phyloP scores from a whole-genome alignment of 352 stramenopile species.

The Phytophthora pseudosyringae region DNA sequence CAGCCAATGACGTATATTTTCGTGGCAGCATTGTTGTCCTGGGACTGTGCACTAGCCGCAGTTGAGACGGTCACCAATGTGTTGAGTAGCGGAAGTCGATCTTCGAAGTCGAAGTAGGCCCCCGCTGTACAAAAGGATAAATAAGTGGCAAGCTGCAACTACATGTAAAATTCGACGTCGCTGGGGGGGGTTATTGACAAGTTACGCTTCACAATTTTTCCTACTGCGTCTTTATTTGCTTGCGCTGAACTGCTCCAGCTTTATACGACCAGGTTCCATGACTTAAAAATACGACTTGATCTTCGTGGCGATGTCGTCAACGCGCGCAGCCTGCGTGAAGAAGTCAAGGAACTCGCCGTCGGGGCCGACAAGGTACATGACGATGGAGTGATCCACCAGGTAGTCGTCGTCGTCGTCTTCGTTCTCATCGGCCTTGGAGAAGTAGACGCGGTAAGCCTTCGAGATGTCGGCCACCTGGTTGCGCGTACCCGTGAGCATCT shows the following conservation, averaged over 20 bases:
- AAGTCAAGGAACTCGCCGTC: constrained; percentile 99
- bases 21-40: too few relatives aligned
- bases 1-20: too few relatives aligned
- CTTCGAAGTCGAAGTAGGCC: too few relatives aligned
- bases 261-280: neutral
- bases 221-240: neutral
- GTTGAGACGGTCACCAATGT: too few relatives aligned
- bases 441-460: constrained; percentile 99
- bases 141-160: too few relatives aligned
- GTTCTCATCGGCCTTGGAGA: constrained; percentile 95
- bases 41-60: too few relatives aligned
- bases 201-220: neutral
- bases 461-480: constrained; percentile 96
- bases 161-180: neutral
- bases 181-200: neutral
- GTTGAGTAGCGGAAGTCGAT: too few relatives aligned
- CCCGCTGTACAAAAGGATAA: too few relatives aligned
- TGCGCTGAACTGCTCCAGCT: neutral
- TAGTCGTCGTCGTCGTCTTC: constrained; percentile 98
- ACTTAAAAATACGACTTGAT: constrained; percentile 85
- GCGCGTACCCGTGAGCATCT: constrained; percentile 93
- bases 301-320: constrained; percentile 95
- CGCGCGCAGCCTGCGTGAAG: constrained; percentile 97
- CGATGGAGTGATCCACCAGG: constrained; percentile 99
- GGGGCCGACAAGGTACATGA: constrained; percentile 98